Percentiles rank a stretch among this genome's conserved stretches.
Conservation (phyloP, 345 rosid genomes). For the Rhizophora mangle region DNA sequence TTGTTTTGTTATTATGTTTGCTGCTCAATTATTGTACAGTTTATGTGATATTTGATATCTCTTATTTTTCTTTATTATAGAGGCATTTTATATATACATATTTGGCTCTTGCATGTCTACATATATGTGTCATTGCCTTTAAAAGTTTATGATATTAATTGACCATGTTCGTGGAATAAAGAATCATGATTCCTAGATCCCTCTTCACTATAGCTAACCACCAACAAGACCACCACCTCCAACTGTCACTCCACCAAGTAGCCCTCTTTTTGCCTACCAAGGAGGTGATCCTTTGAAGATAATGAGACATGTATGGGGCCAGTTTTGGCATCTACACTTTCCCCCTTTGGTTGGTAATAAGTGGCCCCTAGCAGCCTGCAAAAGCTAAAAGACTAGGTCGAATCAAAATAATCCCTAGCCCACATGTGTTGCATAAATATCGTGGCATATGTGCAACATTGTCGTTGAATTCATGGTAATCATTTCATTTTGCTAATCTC, state of each 20-base stretch:
- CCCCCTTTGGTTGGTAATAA: not conserved
- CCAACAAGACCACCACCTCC: constrained; percentile 31
- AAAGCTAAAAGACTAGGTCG: not conserved
- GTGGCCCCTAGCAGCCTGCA: not conserved
- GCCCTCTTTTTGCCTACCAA: not conserved
- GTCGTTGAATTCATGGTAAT: not conserved
- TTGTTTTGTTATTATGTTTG: too few species aligned
- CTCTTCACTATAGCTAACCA: constrained; percentile 20
- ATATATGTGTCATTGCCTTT: not conserved
- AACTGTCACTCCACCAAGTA: constrained; percentile 30
- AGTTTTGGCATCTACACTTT: not conserved
- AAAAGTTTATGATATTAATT: not conserved
- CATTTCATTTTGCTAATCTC: not conserved
- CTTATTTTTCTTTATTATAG: not conserved
- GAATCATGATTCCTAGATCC: constrained; percentile 29
- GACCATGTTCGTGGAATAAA: constrained; percentile 12
- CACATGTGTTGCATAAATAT: too few species aligned
- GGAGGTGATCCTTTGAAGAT: not conserved
- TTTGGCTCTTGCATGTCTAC: not conserved
- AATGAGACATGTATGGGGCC: not conserved
- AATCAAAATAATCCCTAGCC: too few species aligned
- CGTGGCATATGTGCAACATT: too few species aligned
- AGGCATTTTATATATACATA: too few species aligned
- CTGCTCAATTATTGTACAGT: too few species aligned
- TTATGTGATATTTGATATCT: not conserved